phyloP scores from a whole-genome alignment of 2,329 filamentous ascomycete species.

The Cercospora brassicicola region DNA sequence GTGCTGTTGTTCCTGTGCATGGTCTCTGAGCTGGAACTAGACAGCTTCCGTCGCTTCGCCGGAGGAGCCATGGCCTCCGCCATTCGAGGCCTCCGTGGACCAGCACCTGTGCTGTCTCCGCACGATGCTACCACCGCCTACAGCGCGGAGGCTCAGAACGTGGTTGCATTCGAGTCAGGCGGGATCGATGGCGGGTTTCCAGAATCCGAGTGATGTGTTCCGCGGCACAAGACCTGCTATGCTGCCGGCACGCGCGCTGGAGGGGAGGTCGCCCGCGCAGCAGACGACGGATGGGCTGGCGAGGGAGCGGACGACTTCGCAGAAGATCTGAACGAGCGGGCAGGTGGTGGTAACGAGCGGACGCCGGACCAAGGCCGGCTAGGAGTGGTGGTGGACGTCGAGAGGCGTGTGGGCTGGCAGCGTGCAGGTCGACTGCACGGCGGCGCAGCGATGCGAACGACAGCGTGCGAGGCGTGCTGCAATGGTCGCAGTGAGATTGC shows the following conservation, averaged over 20 bases:
- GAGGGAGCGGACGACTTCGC: slow-evolving; percentile 30
- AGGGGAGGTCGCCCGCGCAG: slow-evolving; percentile 12
- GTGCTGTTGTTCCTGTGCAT: slow-evolving; percentile 22
- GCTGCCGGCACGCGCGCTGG: background rate
- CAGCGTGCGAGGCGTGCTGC: background rate
- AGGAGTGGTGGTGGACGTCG: slow-evolving; percentile 6
- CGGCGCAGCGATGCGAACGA: background rate
- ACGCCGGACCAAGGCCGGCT: slow-evolving; percentile 36
- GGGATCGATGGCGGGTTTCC: slow-evolving; percentile 2
- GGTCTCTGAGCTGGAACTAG: slow-evolving; percentile 18
- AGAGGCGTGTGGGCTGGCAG: background rate
- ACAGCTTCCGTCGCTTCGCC: slow-evolving; percentile 32
- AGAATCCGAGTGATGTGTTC: background rate
- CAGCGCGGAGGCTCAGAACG: background rate
- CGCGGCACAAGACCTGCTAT: slow-evolving; percentile 6
- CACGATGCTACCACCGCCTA: background rate
- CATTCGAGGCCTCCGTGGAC: slow-evolving; percentile 17
- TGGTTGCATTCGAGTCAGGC: background rate
- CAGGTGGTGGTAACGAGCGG: slow-evolving; percentile 32
- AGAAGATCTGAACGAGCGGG: slow-evolving; percentile 26
- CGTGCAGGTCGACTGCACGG: slow-evolving; percentile 9
- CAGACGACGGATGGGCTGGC: slow-evolving; percentile 5
- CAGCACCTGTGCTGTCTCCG: background rate
- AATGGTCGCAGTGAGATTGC: slow-evolving; percentile 13
- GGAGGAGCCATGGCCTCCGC: slow-evolving; percentile 35